Base-by-base conservation (phyloP, 176 grass and related monocot species). In the Zoysia japonica region DNA sequence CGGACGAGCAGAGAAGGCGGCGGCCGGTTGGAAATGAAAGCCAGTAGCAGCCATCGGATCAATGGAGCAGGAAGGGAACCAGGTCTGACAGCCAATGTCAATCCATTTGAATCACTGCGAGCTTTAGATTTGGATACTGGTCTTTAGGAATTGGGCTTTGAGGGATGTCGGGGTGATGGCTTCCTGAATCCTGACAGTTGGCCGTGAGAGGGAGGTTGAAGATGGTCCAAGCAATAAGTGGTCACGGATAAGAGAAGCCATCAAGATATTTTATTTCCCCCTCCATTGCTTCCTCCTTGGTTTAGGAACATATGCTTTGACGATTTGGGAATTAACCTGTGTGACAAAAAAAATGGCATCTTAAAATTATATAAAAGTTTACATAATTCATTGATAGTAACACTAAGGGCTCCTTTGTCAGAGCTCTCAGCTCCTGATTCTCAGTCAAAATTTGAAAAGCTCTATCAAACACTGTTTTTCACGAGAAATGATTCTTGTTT, bases 221-320 rank as follows among this genome's bases (percentile, higher is more conserved):
- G 28, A 36, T 83, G 73, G 85, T 87, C 74, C 85, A 83, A 83
- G 39, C 35, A 9, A 67, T 53, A 37, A n/a, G 85, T 83, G 85
- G 85, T 67, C 80, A 67, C 44, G 44, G 61, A 72, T 87, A 61
- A 78, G 20, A 61, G 9, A 61, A 51, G 75, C 60, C 37, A 19
- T 48, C n/a, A 2, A 83, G 74, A 87, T 87, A 78, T 82, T 87
- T 83, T 2, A 61, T 77, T 19, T 45, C 45, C 0, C 5, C 16
- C 2, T 2, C 15, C 2, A 6, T 76, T 86, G 44, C 44, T 61
- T 74, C 56, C 39, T 45, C n/a, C 3, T 45, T 38, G 77, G 52
- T 80, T 53, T 86, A 61, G 36, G 63, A 51, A 28, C 28, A 75
- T 28, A 72, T 45, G 42, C 40, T 2, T 73, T 14, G 42, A 3